These are phyloP conservation scores for Pontederia crassipes DNA, from an alignment of 176 grass and related monocot species.

Conservation along the genomic window DNA sequence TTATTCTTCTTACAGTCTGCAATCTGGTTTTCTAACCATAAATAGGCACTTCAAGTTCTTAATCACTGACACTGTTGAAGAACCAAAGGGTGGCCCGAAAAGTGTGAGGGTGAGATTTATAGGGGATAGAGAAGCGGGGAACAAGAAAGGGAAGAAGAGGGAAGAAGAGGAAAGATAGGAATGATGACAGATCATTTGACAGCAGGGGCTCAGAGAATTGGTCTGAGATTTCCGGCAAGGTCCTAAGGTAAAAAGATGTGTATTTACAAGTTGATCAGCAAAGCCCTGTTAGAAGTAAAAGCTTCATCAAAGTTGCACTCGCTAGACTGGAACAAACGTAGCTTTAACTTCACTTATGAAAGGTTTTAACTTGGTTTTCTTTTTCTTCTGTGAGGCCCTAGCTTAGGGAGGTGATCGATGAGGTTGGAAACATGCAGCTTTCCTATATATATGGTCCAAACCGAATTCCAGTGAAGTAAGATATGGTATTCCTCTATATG, in stretches of 20 bases:
- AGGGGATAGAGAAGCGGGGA: constrained; percentile 31
- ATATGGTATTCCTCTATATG: too few species aligned
- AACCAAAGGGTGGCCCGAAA: constrained; percentile 47
- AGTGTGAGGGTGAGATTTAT: constrained; percentile 62
- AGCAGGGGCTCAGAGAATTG: constrained; percentile 75
- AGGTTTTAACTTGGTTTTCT: too few species aligned
- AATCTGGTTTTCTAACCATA: not conserved
- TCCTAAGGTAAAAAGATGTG: constrained; percentile 49
- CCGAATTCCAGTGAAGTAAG: too few species aligned
- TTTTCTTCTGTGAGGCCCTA: too few species aligned
- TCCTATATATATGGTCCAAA: too few species aligned
- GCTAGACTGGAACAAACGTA: too few species aligned
- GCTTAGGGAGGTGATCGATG: too few species aligned
- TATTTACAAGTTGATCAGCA: not conserved
- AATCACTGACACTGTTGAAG: constrained; percentile 79
- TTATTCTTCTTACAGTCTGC: not conserved
- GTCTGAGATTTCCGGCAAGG: constrained; percentile 58
- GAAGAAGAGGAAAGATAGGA: constrained; percentile 64
- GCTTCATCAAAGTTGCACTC: too few species aligned
- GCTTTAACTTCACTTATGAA: too few species aligned
- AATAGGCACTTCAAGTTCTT: constrained; percentile 61
- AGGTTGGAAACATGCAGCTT: too few species aligned
- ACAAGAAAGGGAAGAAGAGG: constrained; percentile 48
- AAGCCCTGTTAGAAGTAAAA: too few species aligned
- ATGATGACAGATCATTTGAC: constrained; percentile 53